Evolutionary conservation across 192 early-diverging fungal species (phyloP).

Genomic region (Coemansia sp.): DNA sequence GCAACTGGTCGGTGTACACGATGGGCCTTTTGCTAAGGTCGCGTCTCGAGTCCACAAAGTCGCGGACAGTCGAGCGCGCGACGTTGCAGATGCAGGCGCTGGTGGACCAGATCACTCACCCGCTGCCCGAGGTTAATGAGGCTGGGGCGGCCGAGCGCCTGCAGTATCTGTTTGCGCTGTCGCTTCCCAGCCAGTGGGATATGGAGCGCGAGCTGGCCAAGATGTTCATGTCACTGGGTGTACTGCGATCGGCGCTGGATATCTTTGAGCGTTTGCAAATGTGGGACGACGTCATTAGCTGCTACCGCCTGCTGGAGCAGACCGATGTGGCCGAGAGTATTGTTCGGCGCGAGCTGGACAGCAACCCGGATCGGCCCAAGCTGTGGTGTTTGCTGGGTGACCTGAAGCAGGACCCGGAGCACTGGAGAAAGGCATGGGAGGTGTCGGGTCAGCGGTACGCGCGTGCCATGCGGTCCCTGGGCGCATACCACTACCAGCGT

Average conservation of each 20-base stretch:
- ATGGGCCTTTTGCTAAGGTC: conserved; percentile 89
- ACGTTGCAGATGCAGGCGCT: conserved; percentile 89
- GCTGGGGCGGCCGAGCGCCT: conserved; percentile 63
- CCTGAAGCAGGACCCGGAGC: conserved; percentile 63
- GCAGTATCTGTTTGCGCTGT: conserved; percentile 69
- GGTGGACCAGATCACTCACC: conserved; percentile 83
- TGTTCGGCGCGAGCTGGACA: conserved; percentile 59
- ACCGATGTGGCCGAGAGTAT: conserved; percentile 80
- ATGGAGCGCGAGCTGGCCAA: conserved; percentile 89
- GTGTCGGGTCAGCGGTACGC: conserved; percentile 75
- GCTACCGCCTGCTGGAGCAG: conserved; percentile 82
- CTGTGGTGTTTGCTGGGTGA: conserved; percentile 89
- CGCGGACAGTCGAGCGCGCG: conserved; percentile 85
- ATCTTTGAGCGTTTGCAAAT: conserved; percentile 91
- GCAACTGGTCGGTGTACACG: conserved; percentile 98
- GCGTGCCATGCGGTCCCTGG: conserved; percentile 92
- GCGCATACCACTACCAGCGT: conserved; percentile 67
- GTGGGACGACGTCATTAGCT: conserved; percentile 93
- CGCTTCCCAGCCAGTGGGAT: conserved; percentile 91
- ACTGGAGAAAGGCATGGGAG: conserved; percentile 87
- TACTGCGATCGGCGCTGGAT: conserved; percentile 84
- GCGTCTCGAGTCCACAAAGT: conserved; percentile 78
- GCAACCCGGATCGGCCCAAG: conserved; percentile 70
- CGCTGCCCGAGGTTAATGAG: conserved; percentile 24
- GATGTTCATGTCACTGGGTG: conserved; percentile 77